Evolutionary conservation across 1,284 basidiomycete genomes (phyloP).

Genomic region (Ceratobasidium sp.): DNA sequence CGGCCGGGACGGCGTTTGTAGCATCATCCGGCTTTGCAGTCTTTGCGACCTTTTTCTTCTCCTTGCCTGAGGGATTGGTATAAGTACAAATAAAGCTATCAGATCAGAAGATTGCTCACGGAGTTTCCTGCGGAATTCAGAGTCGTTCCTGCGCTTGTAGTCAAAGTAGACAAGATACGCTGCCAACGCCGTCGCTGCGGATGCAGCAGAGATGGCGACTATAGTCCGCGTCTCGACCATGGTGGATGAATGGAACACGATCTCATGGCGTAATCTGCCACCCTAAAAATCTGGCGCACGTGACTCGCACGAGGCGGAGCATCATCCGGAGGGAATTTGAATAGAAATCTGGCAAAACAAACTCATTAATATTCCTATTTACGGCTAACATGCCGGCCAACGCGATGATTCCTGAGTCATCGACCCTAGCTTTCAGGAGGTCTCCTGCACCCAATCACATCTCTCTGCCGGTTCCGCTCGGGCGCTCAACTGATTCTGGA

Average conservation of each 20-base stretch:
- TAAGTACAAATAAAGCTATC: slow-evolving; percentile 11
- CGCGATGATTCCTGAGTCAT: too few species aligned
- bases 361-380: too few species aligned
- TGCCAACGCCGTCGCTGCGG: slow-evolving; percentile 71
- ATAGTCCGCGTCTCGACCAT: slow-evolving; percentile 55
- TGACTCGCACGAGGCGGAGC: slow-evolving; percentile 30
- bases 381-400: too few species aligned
- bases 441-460: too few species aligned
- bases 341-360: too few species aligned
- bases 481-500: too few species aligned
- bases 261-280: slow-evolving; percentile 25
- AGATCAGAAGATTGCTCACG: slow-evolving; percentile 66
- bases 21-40: slow-evolving; percentile 65
- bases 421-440: too few species aligned
- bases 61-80: slow-evolving; percentile 72
- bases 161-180: slow-evolving; percentile 95
- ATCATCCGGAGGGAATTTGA: too few species aligned
- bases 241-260: slow-evolving; percentile 39
- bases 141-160: slow-evolving; percentile 91
- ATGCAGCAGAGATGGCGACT: slow-evolving; percentile 75
- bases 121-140: slow-evolving; percentile 88
- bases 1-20: slow-evolving; percentile 50
- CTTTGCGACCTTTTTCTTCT: slow-evolving; percentile 87
- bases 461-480: too few species aligned
- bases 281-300: slow-evolving; percentile 33